These are phyloP conservation scores for Kluyveromyces sp. DNA, from an alignment of 1,139 yeast genomes.

Conservation along the genomic window DNA sequence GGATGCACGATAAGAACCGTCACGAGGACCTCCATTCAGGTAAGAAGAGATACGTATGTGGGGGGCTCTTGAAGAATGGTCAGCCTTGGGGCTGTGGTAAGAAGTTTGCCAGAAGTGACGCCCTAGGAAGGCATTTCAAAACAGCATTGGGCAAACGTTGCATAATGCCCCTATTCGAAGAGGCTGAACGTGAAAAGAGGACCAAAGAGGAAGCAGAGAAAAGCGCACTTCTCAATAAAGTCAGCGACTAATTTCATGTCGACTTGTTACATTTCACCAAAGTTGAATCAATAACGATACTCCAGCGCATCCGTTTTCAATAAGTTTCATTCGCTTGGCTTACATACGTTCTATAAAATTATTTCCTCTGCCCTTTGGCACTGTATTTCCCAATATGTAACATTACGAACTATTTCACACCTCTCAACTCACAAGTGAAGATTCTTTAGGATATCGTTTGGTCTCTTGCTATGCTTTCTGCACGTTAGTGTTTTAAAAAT, in stretches of 20 bases:
- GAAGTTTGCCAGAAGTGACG: slow-evolving; percentile 93
- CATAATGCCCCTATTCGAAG: slow-evolving; percentile 65
- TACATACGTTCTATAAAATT: neutral
- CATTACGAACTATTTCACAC: neutral
- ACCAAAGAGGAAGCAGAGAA: neutral
- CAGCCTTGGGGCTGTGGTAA: slow-evolving; percentile 86
- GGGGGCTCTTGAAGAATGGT: slow-evolving; percentile 53
- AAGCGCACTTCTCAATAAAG: neutral
- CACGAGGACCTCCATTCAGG: slow-evolving; percentile 93
- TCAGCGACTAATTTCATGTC: neutral
- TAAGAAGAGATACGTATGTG: slow-evolving; percentile 79
- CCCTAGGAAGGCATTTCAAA: slow-evolving; percentile 85
- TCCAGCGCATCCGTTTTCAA: neutral
- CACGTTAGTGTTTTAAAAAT: neutral
- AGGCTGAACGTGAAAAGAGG: slow-evolving; percentile 42
- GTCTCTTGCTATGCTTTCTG: neutral
- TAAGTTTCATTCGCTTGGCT: neutral
- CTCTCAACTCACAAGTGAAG: neutral
- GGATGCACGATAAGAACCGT: slow-evolving; percentile 90
- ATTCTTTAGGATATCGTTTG: neutral
- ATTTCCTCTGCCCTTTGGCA: neutral
- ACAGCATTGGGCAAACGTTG: slow-evolving; percentile 90
- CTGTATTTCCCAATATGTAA: neutral
- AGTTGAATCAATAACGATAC: too few species aligned
- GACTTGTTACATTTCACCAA: neutral